Conservation (phyloP, 2,329 filamentous ascomycete species). For the Cladosporium austrohemisphaericum region DNA sequence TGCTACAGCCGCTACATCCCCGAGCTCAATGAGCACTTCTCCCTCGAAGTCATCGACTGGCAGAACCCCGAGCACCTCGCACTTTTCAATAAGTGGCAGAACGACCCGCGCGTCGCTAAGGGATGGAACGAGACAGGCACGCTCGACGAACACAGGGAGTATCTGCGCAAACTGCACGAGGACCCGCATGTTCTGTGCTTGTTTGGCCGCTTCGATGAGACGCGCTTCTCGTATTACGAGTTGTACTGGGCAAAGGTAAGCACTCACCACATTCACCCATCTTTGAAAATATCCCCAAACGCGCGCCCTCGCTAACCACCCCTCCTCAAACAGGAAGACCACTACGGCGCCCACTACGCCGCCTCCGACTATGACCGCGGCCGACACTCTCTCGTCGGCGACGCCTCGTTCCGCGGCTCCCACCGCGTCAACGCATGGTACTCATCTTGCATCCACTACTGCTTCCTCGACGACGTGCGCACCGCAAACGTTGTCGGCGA, state of each 20-base stretch:
- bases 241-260: conserved; percentile 66
- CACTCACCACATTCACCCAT: neutral
- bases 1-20: conserved; percentile 78
- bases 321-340: conserved; percentile 51
- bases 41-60: conserved; percentile 70
- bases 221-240: conserved; percentile 73
- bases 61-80: conserved; percentile 59
- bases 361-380: conserved; percentile 57
- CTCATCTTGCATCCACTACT: conserved; percentile 56
- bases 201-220: conserved; percentile 67
- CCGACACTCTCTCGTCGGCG: conserved; percentile 58
- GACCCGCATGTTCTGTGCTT: conserved; percentile 70
- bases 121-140: conserved; percentile 79
- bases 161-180: conserved; percentile 63
- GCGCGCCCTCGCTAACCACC: too few species aligned
- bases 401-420: conserved; percentile 52
- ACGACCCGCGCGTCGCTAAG: conserved; percentile 74
- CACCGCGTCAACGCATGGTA: conserved; percentile 58
- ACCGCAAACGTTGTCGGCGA: conserved; percentile 60
- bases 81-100: conserved; percentile 77
- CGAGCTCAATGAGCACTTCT: conserved; percentile 71
- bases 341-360: conserved; percentile 56
- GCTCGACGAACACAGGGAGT: conserved; percentile 68
- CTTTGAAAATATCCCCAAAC: conserved; percentile 34
- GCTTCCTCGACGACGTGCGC: conserved; percentile 57